Base-by-base conservation (phyloP, 2,329 filamentous ascomycete genomes). In the Helminthosporium solani region DNA sequence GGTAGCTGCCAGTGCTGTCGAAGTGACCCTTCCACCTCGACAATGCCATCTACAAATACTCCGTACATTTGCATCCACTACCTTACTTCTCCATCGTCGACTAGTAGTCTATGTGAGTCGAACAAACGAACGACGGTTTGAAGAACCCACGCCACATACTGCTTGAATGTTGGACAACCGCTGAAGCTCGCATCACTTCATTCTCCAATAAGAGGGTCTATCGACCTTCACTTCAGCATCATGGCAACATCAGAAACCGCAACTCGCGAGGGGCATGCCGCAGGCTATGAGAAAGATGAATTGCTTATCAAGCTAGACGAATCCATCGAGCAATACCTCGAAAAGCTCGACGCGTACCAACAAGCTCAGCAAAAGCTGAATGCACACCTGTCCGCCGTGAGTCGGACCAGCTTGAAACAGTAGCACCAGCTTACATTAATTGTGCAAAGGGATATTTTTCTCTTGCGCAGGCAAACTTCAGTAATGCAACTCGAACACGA, bases 391-490 rank as follows among this genome's bases (percentile, higher is more conserved):
- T 72, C 78, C 16, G 71, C 72, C 41, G 77, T 87, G 71, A 75
- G 58, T 34, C 7, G 3, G 30, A n/a, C 8, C 6, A 14, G 19
- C 2, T 14, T 20, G 9, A 15, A n/a, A 7, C 2, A n/a, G 11
- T 3, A 19, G n/a, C 21, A 27, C 18, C 19, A 37, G 18, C 42
- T 50, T 33, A 48, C 38, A 40, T 37, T 27, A 34, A 3, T 36
- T 25, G 31, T 25, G 12, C 12, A 7, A 36, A 75, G 72, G 75
- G 73, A 6, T 77, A 69, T 50, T 60, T 78, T 23, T 70, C 73
- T 53, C 75, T 91, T 33, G 85, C 87, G n/a, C 80, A 87, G 46
- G 87, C 88, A 50, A 90, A 90, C 70, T 90, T 88, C 69, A 74
- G 80, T 21, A 82, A 81, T n/a, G 76, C 82, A 61, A 74, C 80